A percentile compares a stretch with the other conserved stretches of the same genome.
Conservation (phyloP, 1,284 basidiomycete species). For the Trichosporon sp. region DNA sequence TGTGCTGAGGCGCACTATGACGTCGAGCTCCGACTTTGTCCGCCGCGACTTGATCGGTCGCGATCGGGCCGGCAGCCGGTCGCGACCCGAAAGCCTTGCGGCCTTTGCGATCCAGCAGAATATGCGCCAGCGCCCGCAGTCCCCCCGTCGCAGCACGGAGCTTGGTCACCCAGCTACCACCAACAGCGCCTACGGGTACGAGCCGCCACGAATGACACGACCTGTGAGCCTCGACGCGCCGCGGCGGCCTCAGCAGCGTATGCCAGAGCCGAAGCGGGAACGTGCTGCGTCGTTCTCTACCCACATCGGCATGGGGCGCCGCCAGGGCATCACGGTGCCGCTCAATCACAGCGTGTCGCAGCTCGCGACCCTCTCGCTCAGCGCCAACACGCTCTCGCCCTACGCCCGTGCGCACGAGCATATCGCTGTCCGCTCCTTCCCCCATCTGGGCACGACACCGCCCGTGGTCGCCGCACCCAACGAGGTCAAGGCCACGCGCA, state of each 20-base stretch:
- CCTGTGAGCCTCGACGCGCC: not conserved
- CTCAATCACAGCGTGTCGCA: conserved; percentile 75
- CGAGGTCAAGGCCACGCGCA: conserved; percentile 67
- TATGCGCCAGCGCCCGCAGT: not conserved
- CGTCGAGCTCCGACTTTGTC: conserved; percentile 33
- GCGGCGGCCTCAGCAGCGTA: not conserved
- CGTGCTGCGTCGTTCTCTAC: not conserved
- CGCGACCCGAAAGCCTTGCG: not conserved
- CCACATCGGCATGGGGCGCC: not conserved
- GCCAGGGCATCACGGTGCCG: conserved; percentile 59
- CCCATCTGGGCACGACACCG: conserved; percentile 51
- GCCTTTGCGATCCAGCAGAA: conserved; percentile 11
- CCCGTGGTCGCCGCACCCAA: conserved; percentile 21
- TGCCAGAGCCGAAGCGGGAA: not conserved
- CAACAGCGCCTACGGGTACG: not conserved
- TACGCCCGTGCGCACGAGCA: conserved; percentile 83
- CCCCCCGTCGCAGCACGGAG: not conserved
- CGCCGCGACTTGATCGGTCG: conserved; percentile 11
- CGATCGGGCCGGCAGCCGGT: not conserved
- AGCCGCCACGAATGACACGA: not conserved
- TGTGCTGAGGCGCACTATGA: conserved; percentile 33
- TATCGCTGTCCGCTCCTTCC: conserved; percentile 81
- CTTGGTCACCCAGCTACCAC: not conserved
- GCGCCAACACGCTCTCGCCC: conserved; percentile 84
- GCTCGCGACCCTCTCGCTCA: conserved; percentile 73